Evolutionary conservation across 768 basidiomycete species (phyloP).

Genomic region (Leccinum arenicola): DNA sequence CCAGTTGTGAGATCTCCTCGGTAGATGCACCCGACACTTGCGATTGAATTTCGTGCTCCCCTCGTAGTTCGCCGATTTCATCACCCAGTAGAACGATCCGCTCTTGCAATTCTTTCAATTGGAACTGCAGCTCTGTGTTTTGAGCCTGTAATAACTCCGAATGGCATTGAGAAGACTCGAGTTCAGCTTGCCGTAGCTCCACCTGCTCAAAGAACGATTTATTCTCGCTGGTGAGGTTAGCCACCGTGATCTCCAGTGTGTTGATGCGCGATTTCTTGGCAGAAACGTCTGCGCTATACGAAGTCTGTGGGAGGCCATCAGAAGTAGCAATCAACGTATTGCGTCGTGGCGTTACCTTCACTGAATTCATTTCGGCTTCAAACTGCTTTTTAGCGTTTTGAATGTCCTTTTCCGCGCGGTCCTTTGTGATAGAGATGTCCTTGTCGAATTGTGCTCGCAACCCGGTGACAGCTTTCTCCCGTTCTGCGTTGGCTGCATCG

Average conservation of each 20-base stretch:
- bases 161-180: conserved; percentile 78
- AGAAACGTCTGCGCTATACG: conserved; percentile 65
- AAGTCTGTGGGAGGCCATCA: conserved; percentile 43
- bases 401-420: conserved; percentile 74
- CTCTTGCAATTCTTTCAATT: conserved; percentile 77
- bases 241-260: conserved; percentile 68
- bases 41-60: conserved; percentile 48
- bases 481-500: conserved; percentile 56
- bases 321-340: conserved; percentile 6
- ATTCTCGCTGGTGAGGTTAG: conserved; percentile 70
- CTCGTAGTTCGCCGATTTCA: conserved; percentile 62
- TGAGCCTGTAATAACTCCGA: conserved; percentile 74
- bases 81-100: conserved; percentile 68
- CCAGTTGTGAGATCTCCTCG: conserved; percentile 68
- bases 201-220: conserved; percentile 80
- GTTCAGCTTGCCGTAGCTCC: conserved; percentile 85
- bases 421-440: conserved; percentile 58
- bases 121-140: conserved; percentile 82
- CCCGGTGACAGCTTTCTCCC: conserved; percentile 57
- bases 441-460: conserved; percentile 70
- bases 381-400: conserved; percentile 61
- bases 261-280: conserved; percentile 59
- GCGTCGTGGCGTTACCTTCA: conserved; percentile 51
- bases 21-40: conserved; percentile 45
- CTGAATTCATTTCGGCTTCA: conserved; percentile 70